These are phyloP conservation scores for Penicillium psychrofluorescens DNA, from an alignment of 495 filamentous ascomycete genomes.

Conservation along the genomic window DNA sequence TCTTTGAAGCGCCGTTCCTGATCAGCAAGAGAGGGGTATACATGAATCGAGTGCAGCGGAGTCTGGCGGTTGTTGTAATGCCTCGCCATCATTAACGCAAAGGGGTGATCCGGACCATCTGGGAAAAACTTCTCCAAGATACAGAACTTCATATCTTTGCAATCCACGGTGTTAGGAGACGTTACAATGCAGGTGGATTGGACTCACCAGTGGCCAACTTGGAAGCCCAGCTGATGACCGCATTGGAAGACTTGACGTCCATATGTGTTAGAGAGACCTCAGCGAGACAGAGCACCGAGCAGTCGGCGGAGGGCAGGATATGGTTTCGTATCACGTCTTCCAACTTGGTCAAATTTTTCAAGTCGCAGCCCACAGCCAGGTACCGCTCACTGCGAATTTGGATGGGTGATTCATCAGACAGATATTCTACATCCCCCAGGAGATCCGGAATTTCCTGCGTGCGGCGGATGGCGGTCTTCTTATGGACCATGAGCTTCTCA, in stretches of 20 bases:
- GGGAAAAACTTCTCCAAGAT: constrained; percentile 87
- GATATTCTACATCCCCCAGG: constrained; percentile 41
- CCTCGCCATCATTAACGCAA: constrained; percentile 78
- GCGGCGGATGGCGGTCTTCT: constrained; percentile 55
- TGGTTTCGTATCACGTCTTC: constrained; percentile 46
- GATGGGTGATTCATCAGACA: constrained; percentile 34
- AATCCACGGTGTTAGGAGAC: neutral
- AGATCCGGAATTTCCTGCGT: constrained; percentile 50
- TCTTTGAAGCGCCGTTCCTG: constrained; percentile 60
- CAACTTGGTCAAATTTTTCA: constrained; percentile 56
- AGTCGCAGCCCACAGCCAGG: constrained; percentile 74
- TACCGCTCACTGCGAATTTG: constrained; percentile 63
- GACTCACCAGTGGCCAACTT: constrained; percentile 53
- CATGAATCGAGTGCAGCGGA: constrained; percentile 60
- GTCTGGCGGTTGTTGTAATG: constrained; percentile 79
- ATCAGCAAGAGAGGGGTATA: constrained; percentile 56
- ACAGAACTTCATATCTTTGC: constrained; percentile 55
- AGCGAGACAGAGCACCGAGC: constrained; percentile 67
- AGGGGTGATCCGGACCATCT: constrained; percentile 67
- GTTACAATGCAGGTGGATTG: neutral
- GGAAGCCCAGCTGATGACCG: constrained; percentile 63
- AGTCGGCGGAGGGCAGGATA: constrained; percentile 43
- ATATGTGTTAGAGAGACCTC: constrained; percentile 93
- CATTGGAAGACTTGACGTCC: constrained; percentile 66
- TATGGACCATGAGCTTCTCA: constrained; percentile 68